These are phyloP conservation scores for Dalechampia spathulata DNA, from an alignment of 441 rosid genomes.

Conservation along the genomic window DNA sequence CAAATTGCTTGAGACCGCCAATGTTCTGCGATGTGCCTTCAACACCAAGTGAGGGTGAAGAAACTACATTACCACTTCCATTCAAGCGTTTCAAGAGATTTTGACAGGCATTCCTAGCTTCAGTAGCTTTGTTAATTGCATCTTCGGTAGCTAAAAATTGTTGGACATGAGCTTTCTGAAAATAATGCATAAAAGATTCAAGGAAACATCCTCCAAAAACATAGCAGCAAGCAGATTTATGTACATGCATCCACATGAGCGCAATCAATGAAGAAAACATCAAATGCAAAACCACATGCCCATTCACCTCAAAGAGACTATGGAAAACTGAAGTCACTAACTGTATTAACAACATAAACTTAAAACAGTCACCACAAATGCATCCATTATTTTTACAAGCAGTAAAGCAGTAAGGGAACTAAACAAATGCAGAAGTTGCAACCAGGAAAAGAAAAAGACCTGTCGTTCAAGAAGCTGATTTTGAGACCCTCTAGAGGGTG, in stretches of 20 bases:
- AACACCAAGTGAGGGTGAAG: constrained; percentile 41
- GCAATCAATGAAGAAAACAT: neutral
- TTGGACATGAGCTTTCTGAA: constrained; percentile 92
- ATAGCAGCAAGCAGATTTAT: neutral
- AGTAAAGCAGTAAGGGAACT: constrained; percentile 3
- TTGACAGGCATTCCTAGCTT: constrained; percentile 69
- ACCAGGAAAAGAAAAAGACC: constrained; percentile 32
- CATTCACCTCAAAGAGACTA: neutral
- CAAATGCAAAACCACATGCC: neutral
- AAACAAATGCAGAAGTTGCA: constrained; percentile 6
- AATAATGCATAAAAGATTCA: constrained; percentile 12
- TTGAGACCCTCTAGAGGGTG: constrained; percentile 69
- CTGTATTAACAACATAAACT: neutral
- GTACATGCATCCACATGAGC: neutral
- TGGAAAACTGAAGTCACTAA: neutral
- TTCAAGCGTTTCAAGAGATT: constrained; percentile 66
- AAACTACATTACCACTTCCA: constrained; percentile 52
- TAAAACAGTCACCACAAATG: no score
- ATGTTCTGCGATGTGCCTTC: constrained; percentile 58
- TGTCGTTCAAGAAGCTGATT: constrained; percentile 96
- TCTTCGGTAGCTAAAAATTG: constrained; percentile 95
- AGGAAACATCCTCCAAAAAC: constrained; percentile 1
- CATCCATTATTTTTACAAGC: neutral
- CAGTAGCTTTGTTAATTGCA: constrained; percentile 81
- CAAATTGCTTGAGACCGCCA: constrained; percentile 70